Percentiles rank a stretch among this genome's conserved stretches.
These are phyloP conservation scores for Gaertneriomyces semiglobifer DNA, from an alignment of 192 early-diverging fungal genomes.

Conservation along the genomic window DNA sequence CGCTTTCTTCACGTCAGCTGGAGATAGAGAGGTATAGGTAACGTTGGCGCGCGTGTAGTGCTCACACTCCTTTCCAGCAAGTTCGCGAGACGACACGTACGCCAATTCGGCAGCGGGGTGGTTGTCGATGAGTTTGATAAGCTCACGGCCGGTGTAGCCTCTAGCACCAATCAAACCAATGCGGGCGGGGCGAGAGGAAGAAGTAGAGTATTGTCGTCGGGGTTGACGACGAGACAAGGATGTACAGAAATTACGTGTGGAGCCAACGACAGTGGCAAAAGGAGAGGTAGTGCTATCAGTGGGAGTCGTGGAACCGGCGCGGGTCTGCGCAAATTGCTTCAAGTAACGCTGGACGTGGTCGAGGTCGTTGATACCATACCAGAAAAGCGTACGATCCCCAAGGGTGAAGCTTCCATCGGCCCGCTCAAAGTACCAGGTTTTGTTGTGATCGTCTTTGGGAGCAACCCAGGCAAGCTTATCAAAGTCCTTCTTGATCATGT, in stretches of 20 bases:
- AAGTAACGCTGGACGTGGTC: constrained; percentile 72
- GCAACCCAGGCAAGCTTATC: constrained; percentile 79
- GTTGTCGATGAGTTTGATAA: constrained; percentile 79
- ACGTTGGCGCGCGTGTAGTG: constrained; percentile 69
- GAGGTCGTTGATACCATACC: constrained; percentile 86
- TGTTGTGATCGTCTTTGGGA: constrained; percentile 69
- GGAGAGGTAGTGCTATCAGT: constrained; percentile 21
- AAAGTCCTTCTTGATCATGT: constrained; percentile 80
- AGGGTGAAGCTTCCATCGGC: constrained; percentile 82
- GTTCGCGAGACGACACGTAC: constrained; percentile 90
- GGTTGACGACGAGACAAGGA: neutral
- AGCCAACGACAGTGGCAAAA: constrained; percentile 9
- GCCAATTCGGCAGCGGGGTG: constrained; percentile 85
- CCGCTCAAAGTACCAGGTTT: constrained; percentile 95
- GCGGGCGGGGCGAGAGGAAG: constrained; percentile 3
- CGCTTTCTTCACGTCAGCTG: constrained; percentile 56
- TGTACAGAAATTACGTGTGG: neutral
- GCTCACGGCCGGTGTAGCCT: constrained; percentile 93
- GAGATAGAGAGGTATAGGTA: constrained; percentile 77
- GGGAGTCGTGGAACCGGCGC: constrained; percentile 18
- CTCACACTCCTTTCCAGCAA: constrained; percentile 79
- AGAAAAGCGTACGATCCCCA: constrained; percentile 81
- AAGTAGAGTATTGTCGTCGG: constrained; percentile 9
- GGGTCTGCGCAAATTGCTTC: constrained; percentile 29
- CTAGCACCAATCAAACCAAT: constrained; percentile 96